Percentiles rank a stretch among this genome's conserved stretches.
Evolutionary conservation across 306 rosid species (phyloP).

Genomic region (Betula pendula): DNA sequence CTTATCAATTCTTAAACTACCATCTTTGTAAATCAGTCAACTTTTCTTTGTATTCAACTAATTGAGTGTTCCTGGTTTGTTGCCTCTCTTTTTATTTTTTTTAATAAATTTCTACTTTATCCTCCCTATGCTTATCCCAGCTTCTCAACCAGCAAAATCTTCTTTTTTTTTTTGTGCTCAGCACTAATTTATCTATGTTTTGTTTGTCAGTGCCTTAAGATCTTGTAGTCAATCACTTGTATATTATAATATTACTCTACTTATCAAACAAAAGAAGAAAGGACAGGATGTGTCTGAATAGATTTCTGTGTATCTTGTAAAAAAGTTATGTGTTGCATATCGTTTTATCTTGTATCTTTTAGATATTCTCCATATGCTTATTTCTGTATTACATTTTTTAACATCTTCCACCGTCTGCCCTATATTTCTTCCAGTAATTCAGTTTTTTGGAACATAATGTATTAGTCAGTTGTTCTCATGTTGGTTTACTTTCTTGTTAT

Average conservation of each 20-base stretch:
- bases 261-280: neutral
- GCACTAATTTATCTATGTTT: neutral
- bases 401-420: neutral
- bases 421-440: neutral
- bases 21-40: neutral
- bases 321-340: neutral
- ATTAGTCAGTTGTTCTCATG: constrained; percentile 16
- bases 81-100: neutral
- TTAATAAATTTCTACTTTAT: neutral
- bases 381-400: neutral
- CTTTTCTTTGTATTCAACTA: neutral
- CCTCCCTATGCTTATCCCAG: neutral
- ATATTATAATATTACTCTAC: neutral
- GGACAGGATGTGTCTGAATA: neutral
- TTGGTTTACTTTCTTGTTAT: constrained; percentile 22
- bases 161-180: neutral
- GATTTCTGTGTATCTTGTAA: constrained; percentile 1
- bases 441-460: neutral
- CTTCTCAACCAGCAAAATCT: neutral
- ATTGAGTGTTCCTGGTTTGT: neutral
- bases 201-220: neutral
- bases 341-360: neutral
- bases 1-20: neutral
- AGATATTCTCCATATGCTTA: neutral
- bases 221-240: neutral